These are phyloP conservation scores for Fusarium sacchari DNA, from an alignment of 2,329 filamentous ascomycete genomes.

Conservation along the genomic window DNA sequence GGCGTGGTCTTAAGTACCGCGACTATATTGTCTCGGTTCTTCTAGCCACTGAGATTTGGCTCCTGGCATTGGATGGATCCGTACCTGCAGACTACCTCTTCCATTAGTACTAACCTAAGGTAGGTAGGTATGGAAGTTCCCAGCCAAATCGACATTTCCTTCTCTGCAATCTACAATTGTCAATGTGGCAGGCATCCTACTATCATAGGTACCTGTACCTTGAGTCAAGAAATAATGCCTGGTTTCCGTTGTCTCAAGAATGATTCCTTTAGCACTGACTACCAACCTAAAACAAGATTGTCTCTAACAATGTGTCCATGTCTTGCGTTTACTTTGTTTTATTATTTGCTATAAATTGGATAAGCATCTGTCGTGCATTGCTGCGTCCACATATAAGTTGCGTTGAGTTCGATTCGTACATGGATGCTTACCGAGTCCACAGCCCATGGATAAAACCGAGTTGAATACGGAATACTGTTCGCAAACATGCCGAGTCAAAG, in stretches of 20 bases:
- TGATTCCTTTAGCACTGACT: neutral
- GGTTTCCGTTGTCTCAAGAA: neutral
- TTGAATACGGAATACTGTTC: neutral
- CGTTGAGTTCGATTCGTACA: neutral
- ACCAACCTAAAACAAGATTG: neutral
- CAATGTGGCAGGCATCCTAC: neutral
- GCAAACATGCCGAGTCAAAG: neutral
- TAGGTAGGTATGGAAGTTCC: no score
- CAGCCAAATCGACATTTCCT: neutral
- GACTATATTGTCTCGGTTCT: neutral
- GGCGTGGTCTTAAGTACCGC: conserved; percentile 2
- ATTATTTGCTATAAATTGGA: neutral
- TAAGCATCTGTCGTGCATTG: neutral
- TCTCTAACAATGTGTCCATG: neutral
- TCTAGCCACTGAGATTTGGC: conserved; percentile 26
- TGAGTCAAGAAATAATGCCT: neutral
- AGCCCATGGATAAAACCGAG: neutral
- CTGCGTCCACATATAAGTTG: neutral
- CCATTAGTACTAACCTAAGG: no score
- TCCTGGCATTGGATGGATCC: neutral
- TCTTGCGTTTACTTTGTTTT: neutral
- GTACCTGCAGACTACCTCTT: neutral
- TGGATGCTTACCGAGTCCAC: neutral
- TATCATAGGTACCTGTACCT: no score
- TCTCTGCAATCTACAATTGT: neutral